A percentile compares a stretch with the other conserved stretches of the same genome.
Evolutionary conservation across 2,329 filamentous ascomycete species (phyloP).

Genomic region (Biscogniauxia marginata): DNA sequence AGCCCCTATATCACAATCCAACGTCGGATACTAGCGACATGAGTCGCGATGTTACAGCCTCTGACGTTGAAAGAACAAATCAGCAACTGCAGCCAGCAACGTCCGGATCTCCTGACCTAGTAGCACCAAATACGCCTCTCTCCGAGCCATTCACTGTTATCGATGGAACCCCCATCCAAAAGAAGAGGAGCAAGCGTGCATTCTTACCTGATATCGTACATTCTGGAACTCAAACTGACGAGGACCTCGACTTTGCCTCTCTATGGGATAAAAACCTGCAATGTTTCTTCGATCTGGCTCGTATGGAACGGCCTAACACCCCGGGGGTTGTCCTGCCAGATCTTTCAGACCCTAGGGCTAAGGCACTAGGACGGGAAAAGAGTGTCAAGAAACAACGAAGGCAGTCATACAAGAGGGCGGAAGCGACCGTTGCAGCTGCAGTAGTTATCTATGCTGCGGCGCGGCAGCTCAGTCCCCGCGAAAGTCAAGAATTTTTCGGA

Average conservation of each 20-base stretch:
- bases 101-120: conserved; percentile 13
- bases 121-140: conserved; percentile 13
- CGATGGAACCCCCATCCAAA: conserved; percentile 14
- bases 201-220: conserved; percentile 24
- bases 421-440: conserved; percentile 54
- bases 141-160: conserved; percentile 21
- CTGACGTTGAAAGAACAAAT: background rate
- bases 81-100: background rate
- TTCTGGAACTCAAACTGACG: conserved; percentile 32
- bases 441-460: conserved; percentile 54
- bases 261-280: conserved; percentile 17
- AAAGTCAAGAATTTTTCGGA: conserved; percentile 14
- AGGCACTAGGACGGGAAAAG: conserved; percentile 40
- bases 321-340: conserved; percentile 49
- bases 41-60: background rate
- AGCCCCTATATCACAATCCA: background rate
- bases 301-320: conserved; percentile 40
- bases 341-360: conserved; percentile 37
- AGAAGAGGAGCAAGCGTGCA: conserved; percentile 20
- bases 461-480: conserved; percentile 45
- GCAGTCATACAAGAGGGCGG: conserved; percentile 44
- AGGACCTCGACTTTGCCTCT: conserved; percentile 9
- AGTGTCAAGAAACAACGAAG: conserved; percentile 46
- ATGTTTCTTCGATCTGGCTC: conserved; percentile 13
- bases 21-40: no score